phyloP scores from a whole-genome alignment of 2,329 filamentous ascomycete genomes.

The Cladorrhinum sp. region DNA sequence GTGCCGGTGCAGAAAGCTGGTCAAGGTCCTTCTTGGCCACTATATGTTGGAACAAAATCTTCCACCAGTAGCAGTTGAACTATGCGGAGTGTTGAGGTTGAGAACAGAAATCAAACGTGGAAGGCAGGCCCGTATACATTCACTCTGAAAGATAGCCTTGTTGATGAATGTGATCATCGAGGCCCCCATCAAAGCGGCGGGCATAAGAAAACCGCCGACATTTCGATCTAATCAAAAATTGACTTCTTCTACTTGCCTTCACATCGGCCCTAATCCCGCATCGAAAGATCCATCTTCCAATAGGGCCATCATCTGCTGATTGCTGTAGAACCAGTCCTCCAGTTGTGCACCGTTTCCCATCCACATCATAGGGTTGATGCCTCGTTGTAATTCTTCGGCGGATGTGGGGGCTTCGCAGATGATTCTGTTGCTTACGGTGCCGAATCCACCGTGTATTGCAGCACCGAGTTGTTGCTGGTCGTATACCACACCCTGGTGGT shows the following conservation, averaged over 20 bases:
- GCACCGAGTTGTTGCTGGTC: not conserved
- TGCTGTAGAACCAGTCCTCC: slow-evolving; percentile 40
- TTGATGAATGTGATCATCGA: not conserved
- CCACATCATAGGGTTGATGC: slow-evolving; percentile 33
- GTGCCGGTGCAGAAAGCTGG: not conserved
- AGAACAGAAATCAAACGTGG: not conserved
- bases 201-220: not conserved
- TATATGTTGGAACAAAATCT: not conserved
- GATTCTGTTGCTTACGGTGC: not conserved
- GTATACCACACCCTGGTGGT: not conserved
- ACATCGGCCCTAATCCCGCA: not conserved
- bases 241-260: not conserved
- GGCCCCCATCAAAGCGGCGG: not conserved
- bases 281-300: slow-evolving; percentile 29
- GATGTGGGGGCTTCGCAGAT: not conserved
- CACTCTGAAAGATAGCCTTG: not conserved
- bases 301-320: slow-evolving; percentile 38
- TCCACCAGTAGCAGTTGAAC: not conserved
- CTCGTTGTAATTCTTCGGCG: slow-evolving; percentile 14
- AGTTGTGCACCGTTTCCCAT: slow-evolving; percentile 38
- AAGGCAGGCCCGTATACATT: not conserved
- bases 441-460: not conserved
- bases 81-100: not conserved
- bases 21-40: not conserved
- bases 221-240: not conserved